phyloP scores from a whole-genome alignment of 2,329 filamentous ascomycete genomes.

The Acarospora socialis region DNA sequence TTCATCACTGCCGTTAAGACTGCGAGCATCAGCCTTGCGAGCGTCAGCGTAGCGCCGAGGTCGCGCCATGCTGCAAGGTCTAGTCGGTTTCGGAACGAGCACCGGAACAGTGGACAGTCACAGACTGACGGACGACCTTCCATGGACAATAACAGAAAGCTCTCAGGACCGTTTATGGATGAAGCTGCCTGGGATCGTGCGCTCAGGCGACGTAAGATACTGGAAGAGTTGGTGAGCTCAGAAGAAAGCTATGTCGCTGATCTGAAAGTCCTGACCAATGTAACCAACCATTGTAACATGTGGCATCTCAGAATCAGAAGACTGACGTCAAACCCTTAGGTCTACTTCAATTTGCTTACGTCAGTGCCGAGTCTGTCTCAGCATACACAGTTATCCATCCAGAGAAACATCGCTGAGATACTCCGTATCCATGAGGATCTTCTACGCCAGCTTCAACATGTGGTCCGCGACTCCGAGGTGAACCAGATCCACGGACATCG shows the following conservation, averaged over 20 bases:
- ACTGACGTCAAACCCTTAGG: slow-evolving; percentile 32
- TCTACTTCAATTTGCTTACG: slow-evolving; percentile 61
- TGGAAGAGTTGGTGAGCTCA: slow-evolving; percentile 74
- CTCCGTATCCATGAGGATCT: slow-evolving; percentile 73
- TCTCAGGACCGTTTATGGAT: slow-evolving; percentile 41
- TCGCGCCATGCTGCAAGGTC: slow-evolving; percentile 36
- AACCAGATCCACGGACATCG: slow-evolving; percentile 10
- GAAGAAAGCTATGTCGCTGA: slow-evolving; percentile 85
- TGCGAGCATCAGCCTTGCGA: slow-evolving; percentile 62
- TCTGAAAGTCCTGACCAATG: slow-evolving; percentile 73
- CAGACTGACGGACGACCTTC: slow-evolving; percentile 52
- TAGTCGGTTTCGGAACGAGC: slow-evolving; percentile 38
- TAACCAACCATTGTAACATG: too few relatives aligned
- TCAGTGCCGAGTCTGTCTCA: slow-evolving; percentile 52
- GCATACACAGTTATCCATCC: slow-evolving; percentile 56
- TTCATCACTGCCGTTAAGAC: slow-evolving; percentile 73
- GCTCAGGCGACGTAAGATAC: slow-evolving; percentile 58
- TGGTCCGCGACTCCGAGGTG: slow-evolving; percentile 49
- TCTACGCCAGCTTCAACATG: slow-evolving; percentile 55
- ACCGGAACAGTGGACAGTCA: slow-evolving; percentile 46
- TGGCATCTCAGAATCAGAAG: not conserved
- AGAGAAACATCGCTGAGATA: slow-evolving; percentile 65
- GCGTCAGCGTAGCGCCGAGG: slow-evolving; percentile 51
- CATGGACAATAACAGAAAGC: slow-evolving; percentile 39
- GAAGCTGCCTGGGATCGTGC: slow-evolving; percentile 57